phyloP scores from a whole-genome alignment of 2,329 filamentous ascomycete species.

The Tetracladium maxilliforme region DNA sequence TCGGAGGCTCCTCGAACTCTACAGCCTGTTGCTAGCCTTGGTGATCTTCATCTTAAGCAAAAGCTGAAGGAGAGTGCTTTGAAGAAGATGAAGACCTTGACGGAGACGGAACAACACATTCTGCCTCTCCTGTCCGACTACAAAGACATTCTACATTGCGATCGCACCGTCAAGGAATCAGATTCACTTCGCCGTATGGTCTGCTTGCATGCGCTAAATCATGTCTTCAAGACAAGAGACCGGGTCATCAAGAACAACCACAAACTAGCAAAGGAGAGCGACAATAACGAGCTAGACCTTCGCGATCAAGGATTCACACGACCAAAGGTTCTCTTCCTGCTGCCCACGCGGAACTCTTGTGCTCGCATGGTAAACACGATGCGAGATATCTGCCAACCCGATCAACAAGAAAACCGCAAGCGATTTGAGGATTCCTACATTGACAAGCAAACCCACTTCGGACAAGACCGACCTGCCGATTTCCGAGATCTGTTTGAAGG shows the following conservation, averaged over 20 bases:
- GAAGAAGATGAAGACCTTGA: conserved; percentile 40
- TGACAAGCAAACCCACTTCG: conserved; percentile 52
- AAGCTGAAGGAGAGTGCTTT: conserved; percentile 42
- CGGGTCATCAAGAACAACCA: conserved; percentile 86
- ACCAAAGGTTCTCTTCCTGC: conserved; percentile 80
- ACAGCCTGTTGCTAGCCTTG: conserved; percentile 20
- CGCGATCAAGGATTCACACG: conserved; percentile 92
- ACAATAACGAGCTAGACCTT: conserved; percentile 52
- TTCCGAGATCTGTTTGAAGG: conserved; percentile 83
- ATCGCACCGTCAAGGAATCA: conserved; percentile 55
- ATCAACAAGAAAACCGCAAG: conserved; percentile 91
- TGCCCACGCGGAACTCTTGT: conserved; percentile 80
- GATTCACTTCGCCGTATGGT: conserved; percentile 53
- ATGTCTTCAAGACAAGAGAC: conserved; percentile 88
- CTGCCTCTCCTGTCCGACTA: conserved; percentile 69
- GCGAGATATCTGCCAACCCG: conserved; percentile 59
- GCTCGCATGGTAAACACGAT: conserved; percentile 67
- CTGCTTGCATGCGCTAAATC: conserved; percentile 78
- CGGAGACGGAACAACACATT: conserved; percentile 46
- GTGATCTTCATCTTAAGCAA: conserved; percentile 51
- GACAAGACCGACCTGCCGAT: conserved; percentile 65
- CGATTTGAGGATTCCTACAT: conserved; percentile 78
- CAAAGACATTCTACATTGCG: conserved; percentile 63
- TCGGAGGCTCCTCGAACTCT: conserved; percentile 12
- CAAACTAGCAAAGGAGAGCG: conserved; percentile 52